Percentiles rank a stretch among this genome's conserved stretches.
Conservation (phyloP, 371 early-diverging fungal genomes). For the Lichtheimia ornata region DNA sequence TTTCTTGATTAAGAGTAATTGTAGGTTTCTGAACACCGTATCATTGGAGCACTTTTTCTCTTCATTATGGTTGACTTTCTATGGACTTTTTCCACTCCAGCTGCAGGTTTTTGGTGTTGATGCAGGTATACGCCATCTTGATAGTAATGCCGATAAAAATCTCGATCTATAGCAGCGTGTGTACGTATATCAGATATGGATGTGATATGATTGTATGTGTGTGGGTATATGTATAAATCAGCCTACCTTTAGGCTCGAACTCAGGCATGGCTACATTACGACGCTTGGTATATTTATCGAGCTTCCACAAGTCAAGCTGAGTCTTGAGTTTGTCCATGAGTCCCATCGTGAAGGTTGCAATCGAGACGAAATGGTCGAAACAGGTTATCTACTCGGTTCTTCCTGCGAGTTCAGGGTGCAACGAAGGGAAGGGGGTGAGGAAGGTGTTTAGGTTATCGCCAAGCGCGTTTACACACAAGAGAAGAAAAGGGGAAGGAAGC, state of each 20-base stretch:
- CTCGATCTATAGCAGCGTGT: conserved; percentile 32
- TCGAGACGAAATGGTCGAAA: neutral
- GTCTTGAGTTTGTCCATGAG: conserved; percentile 52
- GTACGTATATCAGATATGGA: neutral
- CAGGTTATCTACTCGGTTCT: conserved; percentile 2
- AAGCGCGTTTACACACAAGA: too few relatives aligned
- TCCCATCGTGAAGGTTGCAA: conserved; percentile 32
- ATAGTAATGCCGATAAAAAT: conserved; percentile 58
- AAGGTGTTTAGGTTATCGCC: too few relatives aligned
- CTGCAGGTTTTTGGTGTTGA: conserved; percentile 24
- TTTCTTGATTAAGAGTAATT: conserved; percentile 12
- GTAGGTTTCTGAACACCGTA: conserved; percentile 20
- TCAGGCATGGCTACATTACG: conserved; percentile 47
- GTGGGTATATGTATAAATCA: neutral
- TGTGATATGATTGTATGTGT: too few relatives aligned
- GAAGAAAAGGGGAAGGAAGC: too few relatives aligned
- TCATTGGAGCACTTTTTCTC: conserved; percentile 11
- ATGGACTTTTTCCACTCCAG: conserved; percentile 1
- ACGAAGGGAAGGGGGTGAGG: neutral
- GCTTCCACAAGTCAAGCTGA: conserved; percentile 55
- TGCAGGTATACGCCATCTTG: conserved; percentile 64
- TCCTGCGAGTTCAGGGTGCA: neutral
- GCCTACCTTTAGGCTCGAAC: conserved; percentile 43
- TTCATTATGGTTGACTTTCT: conserved; percentile 14
- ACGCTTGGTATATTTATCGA: conserved; percentile 53